Percentiles rank a stretch among this genome's conserved stretches.
These are phyloP conservation scores for Chlamydomonas sphaeroides DNA, from an alignment of 139 green algal genomes.

Conservation along the genomic window DNA sequence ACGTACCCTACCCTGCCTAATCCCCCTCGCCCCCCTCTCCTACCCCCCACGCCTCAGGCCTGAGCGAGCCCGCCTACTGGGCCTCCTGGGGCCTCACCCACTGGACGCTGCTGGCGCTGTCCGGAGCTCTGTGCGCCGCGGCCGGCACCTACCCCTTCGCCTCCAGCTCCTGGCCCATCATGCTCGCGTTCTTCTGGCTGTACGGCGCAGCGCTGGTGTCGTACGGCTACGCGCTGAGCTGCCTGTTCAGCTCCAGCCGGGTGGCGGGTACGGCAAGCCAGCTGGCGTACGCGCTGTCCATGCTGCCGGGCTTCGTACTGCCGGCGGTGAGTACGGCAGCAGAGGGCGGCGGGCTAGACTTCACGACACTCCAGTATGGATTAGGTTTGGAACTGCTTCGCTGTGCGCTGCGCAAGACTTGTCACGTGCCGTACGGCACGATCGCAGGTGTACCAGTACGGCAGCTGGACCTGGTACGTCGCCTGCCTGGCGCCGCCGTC, in stretches of 20 bases:
- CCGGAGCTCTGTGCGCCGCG: slow-evolving; percentile 66
- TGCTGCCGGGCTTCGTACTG: slow-evolving; percentile 73
- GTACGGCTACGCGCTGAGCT: slow-evolving; percentile 75
- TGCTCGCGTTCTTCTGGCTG: slow-evolving; percentile 79
- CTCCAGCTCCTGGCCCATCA: slow-evolving; percentile 23
- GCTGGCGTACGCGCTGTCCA: slow-evolving; percentile 76
- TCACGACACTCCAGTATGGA: no score
- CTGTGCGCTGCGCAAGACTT: no score
- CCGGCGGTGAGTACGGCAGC: background rate
- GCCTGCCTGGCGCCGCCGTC: slow-evolving; percentile 80
- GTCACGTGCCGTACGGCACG: background rate
- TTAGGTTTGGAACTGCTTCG: no score
- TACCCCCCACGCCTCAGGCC: slow-evolving; percentile 34
- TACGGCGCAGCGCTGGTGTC: slow-evolving; percentile 69
- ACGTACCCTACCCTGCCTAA: no score
- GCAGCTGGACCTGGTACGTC: slow-evolving; percentile 68
- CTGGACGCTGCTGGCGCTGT: slow-evolving; percentile 63
- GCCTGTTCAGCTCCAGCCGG: slow-evolving; percentile 70
- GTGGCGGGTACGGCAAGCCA: slow-evolving; percentile 71
- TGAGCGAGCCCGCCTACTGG: slow-evolving; percentile 75
- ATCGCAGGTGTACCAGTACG: slow-evolving; percentile 60
- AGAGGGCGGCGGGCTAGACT: no score
- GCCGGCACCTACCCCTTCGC: slow-evolving; percentile 62
- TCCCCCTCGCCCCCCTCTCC: no score
- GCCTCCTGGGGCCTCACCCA: slow-evolving; percentile 76